Conservation (phyloP, 495 filamentous ascomycete genomes). For the Elasticomyces elasticus region DNA sequence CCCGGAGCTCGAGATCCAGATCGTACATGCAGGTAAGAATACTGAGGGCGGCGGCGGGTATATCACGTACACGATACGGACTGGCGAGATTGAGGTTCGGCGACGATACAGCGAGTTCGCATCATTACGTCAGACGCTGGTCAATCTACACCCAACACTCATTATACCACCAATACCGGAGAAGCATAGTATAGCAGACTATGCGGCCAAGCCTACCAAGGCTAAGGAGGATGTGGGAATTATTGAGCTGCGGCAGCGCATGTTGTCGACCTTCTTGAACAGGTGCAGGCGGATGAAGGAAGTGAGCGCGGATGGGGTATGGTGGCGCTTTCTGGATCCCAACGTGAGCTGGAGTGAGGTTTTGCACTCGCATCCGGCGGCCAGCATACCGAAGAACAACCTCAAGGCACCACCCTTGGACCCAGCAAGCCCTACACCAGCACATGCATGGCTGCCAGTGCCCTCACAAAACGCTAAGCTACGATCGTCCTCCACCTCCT, state of each 20-base stretch:
- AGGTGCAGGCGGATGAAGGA: constrained; percentile 88
- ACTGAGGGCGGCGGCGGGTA: constrained; percentile 78
- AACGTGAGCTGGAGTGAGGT: constrained; percentile 99
- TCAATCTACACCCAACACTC: constrained; percentile 83
- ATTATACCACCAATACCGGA: constrained; percentile 95
- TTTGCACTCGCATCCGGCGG: constrained; percentile 75
- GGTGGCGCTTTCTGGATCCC: constrained; percentile 94
- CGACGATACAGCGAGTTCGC: constrained; percentile 94
- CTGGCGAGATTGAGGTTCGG: constrained; percentile 87
- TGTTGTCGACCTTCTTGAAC: constrained; percentile 91
- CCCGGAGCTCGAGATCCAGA: constrained; percentile 76
- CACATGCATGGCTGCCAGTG: constrained; percentile 77
- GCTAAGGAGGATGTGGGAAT: constrained; percentile 95
- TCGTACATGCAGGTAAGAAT: constrained; percentile 91
- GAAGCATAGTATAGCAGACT: constrained; percentile 97
- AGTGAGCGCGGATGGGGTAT: constrained; percentile 85
- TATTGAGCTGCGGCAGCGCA: constrained; percentile 90
- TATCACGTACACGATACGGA: constrained; percentile 94
- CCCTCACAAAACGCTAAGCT: constrained; percentile 79
- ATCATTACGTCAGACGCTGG: constrained; percentile 79
- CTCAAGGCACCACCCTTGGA: constrained; percentile 89
- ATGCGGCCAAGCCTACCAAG: constrained; percentile 92
- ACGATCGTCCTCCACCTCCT: constrained; percentile 45
- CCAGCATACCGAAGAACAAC: constrained; percentile 84
- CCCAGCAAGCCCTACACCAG: constrained; percentile 80